phyloP scores from a whole-genome alignment of 768 basidiomycete genomes.

The Clavaria fumosa region DNA sequence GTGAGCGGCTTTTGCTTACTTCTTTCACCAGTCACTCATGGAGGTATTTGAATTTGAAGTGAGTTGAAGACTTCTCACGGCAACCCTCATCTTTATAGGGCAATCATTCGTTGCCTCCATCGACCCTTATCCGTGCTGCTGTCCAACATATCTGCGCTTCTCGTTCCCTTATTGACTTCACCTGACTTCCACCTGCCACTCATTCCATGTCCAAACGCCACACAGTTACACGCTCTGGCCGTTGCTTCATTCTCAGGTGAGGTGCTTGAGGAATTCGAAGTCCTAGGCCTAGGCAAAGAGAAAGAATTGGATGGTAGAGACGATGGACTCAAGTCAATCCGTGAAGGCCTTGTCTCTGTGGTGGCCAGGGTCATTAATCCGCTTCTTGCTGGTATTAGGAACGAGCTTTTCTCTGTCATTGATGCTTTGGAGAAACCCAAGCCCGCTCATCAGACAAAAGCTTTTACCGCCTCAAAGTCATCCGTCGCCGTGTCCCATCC shows the following conservation, averaged over 20 bases:
- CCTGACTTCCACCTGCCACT: constrained; percentile 41
- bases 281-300: constrained; percentile 46
- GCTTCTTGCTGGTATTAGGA: constrained; percentile 42
- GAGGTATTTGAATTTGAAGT: constrained; percentile 22
- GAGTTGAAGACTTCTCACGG: constrained; percentile 52
- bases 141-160: constrained; percentile 49
- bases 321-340: constrained; percentile 52
- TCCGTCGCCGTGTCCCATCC: constrained; percentile 31
- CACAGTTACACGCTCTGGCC: constrained; percentile 57
- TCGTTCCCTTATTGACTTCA: constrained; percentile 53
- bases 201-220: constrained; percentile 39
- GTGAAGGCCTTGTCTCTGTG: constrained; percentile 57
- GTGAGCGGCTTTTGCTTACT: constrained; percentile 29
- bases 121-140: constrained; percentile 64
- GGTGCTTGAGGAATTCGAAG: constrained; percentile 54
- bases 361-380: constrained; percentile 54
- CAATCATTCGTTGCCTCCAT: constrained; percentile 58
- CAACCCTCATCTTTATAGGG: constrained; percentile 49
- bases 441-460: constrained; percentile 17
- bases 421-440: constrained; percentile 43
- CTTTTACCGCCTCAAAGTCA: constrained; percentile 18
- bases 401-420: constrained; percentile 43
- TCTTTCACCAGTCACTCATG: constrained; percentile 7
- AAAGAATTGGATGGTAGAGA: constrained; percentile 43
- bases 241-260: constrained; percentile 60